These are phyloP conservation scores for Aspergillus intermedius DNA, from an alignment of 2,329 filamentous ascomycete species.

Conservation along the genomic window DNA sequence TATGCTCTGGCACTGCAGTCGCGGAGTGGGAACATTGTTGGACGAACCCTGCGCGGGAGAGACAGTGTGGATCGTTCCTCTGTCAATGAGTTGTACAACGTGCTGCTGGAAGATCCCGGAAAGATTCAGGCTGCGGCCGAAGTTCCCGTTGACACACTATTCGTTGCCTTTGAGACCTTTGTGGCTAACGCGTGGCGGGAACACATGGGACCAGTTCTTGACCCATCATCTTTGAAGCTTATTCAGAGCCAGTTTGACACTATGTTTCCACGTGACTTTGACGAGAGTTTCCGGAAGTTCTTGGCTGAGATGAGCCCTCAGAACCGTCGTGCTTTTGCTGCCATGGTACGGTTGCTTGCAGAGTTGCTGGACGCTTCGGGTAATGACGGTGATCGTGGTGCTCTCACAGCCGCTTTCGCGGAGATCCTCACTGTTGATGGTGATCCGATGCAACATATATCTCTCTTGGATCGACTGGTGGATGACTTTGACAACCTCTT, in stretches of 20 bases:
- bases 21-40: constrained; percentile 80
- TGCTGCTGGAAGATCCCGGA: constrained; percentile 73
- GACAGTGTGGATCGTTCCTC: constrained; percentile 65
- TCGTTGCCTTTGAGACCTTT: constrained; percentile 91
- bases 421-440: constrained; percentile 76
- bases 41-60: constrained; percentile 66
- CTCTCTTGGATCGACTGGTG: constrained; percentile 78
- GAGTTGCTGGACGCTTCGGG: constrained; percentile 83
- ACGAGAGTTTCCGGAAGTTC: constrained; percentile 51
- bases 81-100: constrained; percentile 87
- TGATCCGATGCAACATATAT: constrained; percentile 75
- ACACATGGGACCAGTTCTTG: constrained; percentile 78
- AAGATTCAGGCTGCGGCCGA: constrained; percentile 71
- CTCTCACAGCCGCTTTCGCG: constrained; percentile 79
- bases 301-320: constrained; percentile 51
- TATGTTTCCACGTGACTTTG: constrained; percentile 43
- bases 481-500: constrained; percentile 89
- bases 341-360: constrained; percentile 76
- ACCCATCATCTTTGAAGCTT: constrained; percentile 61
- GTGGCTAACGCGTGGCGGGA: constrained; percentile 80
- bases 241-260: constrained; percentile 54
- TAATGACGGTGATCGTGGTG: constrained; percentile 84
- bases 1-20: constrained; percentile 77
- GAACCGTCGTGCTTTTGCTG: constrained; percentile 69
- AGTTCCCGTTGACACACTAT: constrained; percentile 73